A percentile compares a stretch with the other conserved stretches of the same genome.
These are phyloP conservation scores for Cutaneotrichosporon dermatis DNA, from an alignment of 1,284 basidiomycete genomes.

Conservation along the genomic window DNA sequence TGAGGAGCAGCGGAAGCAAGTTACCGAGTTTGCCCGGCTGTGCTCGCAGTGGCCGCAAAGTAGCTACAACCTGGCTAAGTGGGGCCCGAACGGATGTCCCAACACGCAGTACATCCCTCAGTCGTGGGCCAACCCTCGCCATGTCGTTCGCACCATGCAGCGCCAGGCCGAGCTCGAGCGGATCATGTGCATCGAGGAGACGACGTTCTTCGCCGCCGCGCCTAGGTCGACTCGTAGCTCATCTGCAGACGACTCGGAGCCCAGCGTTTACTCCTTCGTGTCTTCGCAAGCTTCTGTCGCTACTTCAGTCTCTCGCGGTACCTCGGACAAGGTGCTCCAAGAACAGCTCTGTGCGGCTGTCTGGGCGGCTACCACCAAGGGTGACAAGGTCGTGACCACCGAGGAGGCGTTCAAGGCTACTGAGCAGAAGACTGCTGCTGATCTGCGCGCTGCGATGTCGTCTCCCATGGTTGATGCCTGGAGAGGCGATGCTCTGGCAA, in stretches of 20 bases:
- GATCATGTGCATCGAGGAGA: constrained; percentile 18
- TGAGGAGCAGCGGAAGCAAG: constrained; percentile 29
- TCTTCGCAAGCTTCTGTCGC: constrained; percentile 25
- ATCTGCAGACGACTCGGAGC: constrained; percentile 25
- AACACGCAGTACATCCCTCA: constrained; percentile 60
- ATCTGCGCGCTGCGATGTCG: constrained; percentile 37
- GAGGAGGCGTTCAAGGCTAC: constrained; percentile 5
- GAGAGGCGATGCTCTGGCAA: constrained; percentile 16
- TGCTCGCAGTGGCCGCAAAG: constrained; percentile 66
- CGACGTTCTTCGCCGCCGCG: constrained; percentile 28
- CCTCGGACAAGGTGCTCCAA: neutral
- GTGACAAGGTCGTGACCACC: constrained; percentile 2
- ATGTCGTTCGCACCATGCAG: constrained; percentile 59
- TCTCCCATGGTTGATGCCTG: constrained; percentile 28
- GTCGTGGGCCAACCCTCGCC: constrained; percentile 63
- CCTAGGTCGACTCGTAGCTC: constrained; percentile 12
- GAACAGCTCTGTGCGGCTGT: constrained; percentile 16
- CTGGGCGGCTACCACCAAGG: constrained; percentile 11
- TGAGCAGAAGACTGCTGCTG: constrained; percentile 28
- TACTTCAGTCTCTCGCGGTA: constrained; percentile 9
- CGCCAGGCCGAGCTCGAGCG: constrained; percentile 56
- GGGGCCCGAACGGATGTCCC: constrained; percentile 56
- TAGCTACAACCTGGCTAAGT: constrained; percentile 73
- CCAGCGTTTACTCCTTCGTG: constrained; percentile 16
- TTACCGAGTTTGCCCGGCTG: constrained; percentile 39